A percentile compares a stretch with the other conserved stretches of the same genome.
Evolutionary conservation across 1,284 basidiomycete genomes (phyloP).

Genomic region (Pyrrhoderma lamaoense): DNA sequence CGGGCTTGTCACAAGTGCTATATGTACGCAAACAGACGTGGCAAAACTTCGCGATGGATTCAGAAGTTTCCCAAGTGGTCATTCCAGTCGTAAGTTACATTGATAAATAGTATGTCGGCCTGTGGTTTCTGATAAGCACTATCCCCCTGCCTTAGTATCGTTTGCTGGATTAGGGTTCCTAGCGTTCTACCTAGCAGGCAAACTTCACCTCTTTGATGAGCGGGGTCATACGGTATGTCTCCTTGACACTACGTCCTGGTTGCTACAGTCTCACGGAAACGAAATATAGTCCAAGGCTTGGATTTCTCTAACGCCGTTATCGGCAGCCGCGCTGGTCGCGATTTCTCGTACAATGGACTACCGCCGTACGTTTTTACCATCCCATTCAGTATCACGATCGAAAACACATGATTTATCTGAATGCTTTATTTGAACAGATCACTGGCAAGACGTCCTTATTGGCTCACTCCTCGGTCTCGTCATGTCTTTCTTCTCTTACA

Average conservation of each 20-base stretch:
- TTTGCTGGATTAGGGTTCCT: slow-evolving; percentile 92
- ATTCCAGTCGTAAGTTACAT: slow-evolving; percentile 75
- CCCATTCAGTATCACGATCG: no score
- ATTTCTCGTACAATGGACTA: slow-evolving; percentile 90
- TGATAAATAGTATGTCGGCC: no score
- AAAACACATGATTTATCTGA: no score
- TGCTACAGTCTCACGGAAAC: background rate
- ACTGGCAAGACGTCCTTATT: slow-evolving; percentile 84
- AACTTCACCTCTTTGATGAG: slow-evolving; percentile 84
- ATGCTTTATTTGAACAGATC: slow-evolving; percentile 42
- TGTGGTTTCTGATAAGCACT: background rate
- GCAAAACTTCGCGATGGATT: slow-evolving; percentile 75
- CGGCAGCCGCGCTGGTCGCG: slow-evolving; percentile 80
- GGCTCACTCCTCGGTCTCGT: slow-evolving; percentile 71
- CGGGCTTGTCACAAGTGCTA: slow-evolving; percentile 65
- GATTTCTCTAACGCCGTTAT: slow-evolving; percentile 71
- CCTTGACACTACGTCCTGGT: background rate
- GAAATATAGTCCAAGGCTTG: slow-evolving; percentile 68
- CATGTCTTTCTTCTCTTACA: slow-evolving; percentile 74
- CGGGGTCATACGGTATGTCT: slow-evolving; percentile 66
- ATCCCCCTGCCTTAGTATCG: slow-evolving; percentile 52
- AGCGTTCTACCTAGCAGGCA: slow-evolving; percentile 83
- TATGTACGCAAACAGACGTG: slow-evolving; percentile 71
- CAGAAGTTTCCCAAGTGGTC: slow-evolving; percentile 91
- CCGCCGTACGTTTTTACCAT: slow-evolving; percentile 48